phyloP scores from a whole-genome alignment of 164 flowering plant genomes.

The Piper longum region DNA sequence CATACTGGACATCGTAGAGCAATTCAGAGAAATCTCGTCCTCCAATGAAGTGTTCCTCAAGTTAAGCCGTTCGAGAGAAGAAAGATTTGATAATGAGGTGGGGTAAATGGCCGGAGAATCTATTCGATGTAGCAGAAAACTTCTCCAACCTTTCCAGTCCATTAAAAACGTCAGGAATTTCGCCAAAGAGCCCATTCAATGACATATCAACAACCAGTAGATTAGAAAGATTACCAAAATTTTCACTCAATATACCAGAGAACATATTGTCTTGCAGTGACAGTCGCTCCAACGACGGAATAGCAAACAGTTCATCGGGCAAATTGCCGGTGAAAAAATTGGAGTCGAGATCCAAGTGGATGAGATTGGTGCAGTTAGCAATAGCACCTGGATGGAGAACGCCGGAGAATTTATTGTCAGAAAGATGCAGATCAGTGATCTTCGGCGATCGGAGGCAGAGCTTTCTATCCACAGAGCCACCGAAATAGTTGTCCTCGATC shows the following conservation, averaged over 20 bases:
- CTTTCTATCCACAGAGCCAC: conserved; percentile 26
- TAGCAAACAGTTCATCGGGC: conserved; percentile 37
- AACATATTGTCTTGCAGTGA: conserved; percentile 39
- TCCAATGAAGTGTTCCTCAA: conserved; percentile 61
- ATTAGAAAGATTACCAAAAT: conserved; percentile 47
- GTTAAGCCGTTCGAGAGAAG: conserved; percentile 44
- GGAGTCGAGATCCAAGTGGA: conserved; percentile 26
- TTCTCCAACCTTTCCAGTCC: conserved; percentile 32
- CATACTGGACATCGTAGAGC: conserved; percentile 4
- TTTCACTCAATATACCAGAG: conserved; percentile 41
- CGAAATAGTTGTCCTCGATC: conserved; percentile 44
- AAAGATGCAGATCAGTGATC: conserved; percentile 41
- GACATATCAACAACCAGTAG: conserved; percentile 34
- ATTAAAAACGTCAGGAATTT: conserved; percentile 45
- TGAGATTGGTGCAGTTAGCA: conserved; percentile 41
- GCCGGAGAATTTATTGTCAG: conserved; percentile 44
- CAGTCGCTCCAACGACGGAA: conserved; percentile 40
- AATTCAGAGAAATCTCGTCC: conserved; percentile 20
- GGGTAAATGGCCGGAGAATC: conserved; percentile 51
- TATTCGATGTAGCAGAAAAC: conserved; percentile 49
- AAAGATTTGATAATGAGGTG: conserved; percentile 27
- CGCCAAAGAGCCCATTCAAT: conserved; percentile 38
- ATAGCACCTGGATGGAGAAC: conserved; percentile 23
- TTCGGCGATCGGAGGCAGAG: conserved; percentile 31
- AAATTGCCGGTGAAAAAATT: conserved; percentile 46